Base-by-base conservation (phyloP, 2,329 filamentous ascomycete species). In the Pseudogymnoascus sp. region DNA sequence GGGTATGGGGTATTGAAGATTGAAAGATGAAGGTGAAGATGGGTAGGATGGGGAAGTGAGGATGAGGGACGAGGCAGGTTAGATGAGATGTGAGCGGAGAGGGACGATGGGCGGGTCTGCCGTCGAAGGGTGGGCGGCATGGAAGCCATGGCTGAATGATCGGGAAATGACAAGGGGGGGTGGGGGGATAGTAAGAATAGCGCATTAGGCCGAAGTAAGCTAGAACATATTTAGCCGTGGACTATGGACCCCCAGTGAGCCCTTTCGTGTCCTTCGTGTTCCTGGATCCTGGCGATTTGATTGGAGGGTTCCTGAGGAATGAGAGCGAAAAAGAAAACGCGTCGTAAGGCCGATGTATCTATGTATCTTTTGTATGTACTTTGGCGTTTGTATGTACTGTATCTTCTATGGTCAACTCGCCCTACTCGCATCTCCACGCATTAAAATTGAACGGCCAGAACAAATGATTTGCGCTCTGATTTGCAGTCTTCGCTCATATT, bases 121-220 rank as follows among this genome's bases (percentile, higher is more conserved):
- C 44, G 44, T 54, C 44, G 44, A 10, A 4, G 41, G 44, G 44
- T 54, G 44, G 44, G 44, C 29, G 47, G 47, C 47, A 54, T 54
- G 47, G 47, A 54, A 54, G 47, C 47, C 47, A 33, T 54, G 47
- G 47, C 47, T 54, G 47, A 54, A 54, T 54, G 47, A 33, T 54
- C 11, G 29, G 47, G 47, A 54, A 54, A 54, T 54, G 44, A 54
- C 44, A 54, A 33, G 44, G 44, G 44, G 44, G 40, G 47, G 6
- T n/a, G 41, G 10, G 11, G 9, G 47, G 17, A 17, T 17, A 17
- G 17, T 17, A 17, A 17, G 17, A 17, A 33, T 54, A 54, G 17
- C 47, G 47, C 47, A 54, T 54, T 54, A 54, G 47, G 47, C 47
- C 47, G 26, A 33, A 54, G 33, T 54, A 5, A 54, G 47, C 47